Base-by-base conservation (phyloP, 2,329 filamentous ascomycete genomes). In the Monilinia polystroma region DNA sequence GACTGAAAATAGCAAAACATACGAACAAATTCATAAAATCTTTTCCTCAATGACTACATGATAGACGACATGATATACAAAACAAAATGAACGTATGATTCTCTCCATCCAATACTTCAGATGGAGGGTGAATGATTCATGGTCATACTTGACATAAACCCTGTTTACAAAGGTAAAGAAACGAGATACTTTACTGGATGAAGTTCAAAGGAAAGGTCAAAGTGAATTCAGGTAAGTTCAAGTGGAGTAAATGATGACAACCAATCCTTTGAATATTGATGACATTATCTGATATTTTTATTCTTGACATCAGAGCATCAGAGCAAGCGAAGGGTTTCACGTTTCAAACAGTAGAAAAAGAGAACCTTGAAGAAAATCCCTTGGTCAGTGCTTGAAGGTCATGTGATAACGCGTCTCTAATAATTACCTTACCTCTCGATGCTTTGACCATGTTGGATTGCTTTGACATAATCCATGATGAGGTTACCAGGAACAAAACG, bases 221-320 rank as follows among this genome's bases (percentile, higher is more conserved):
- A 35, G 4, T 14, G 12, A 41, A 14, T 41, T 2, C 38, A 41
- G 12, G 29, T 56, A 47, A 2, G 49, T 56, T 63, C 38, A 55
- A 14, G 35, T 35, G 26, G 43, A 12, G 43, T 20, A n/a, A n/a
- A 51, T 7, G n/a, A 51, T 18, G 4, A 47, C 12, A 64, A 23
- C 62, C 52, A 64, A 64, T 64, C 16, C 51, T 56, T 64, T 45
- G 26, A 4, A 64, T 12, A 57, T 43, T 18, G 26, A 56, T 23
- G 20, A 5, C 16, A 47, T 29, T n/a, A 55, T 43, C 18, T 57
- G 51, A 57, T 18, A 35, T 43, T 41, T 12, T 41, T 41, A 14
- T 12, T 12, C 3, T 41, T 41, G 38, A 41, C 38, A 41, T 14
- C 38, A 35, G 5, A 35, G 32, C 32, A 32, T 4, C 32, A 32